phyloP scores from a whole-genome alignment of 768 basidiomycete species.

The Mycena amicta region DNA sequence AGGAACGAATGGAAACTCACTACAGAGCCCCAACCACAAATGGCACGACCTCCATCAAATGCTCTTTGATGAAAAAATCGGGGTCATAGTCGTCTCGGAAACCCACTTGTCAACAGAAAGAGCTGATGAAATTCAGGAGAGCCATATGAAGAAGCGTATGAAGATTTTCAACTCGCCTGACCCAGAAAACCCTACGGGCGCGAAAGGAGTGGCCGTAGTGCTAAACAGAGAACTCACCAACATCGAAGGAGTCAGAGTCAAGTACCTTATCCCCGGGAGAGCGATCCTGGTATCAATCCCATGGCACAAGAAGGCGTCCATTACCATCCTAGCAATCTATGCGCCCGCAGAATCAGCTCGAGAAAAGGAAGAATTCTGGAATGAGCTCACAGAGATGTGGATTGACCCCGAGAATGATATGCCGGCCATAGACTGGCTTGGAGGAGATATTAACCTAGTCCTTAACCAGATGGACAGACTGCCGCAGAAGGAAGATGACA shows the following conservation, averaged over 20 bases:
- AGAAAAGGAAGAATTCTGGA: constrained; percentile 19
- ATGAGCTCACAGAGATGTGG: neutral
- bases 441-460: constrained; percentile 13
- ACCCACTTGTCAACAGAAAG: neutral
- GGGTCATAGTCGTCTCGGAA: constrained; percentile 8
- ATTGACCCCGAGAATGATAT: neutral
- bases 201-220: constrained; percentile 3
- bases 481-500: constrained; percentile 3
- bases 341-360: constrained; percentile 15
- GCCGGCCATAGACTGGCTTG: constrained; percentile 3
- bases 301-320: constrained; percentile 3
- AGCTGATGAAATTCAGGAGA: neutral
- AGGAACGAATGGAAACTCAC: constrained; percentile 2
- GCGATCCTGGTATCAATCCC: constrained; percentile 13
- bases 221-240: constrained; percentile 1
- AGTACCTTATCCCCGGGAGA: constrained; percentile 11
- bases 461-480: constrained; percentile 9
- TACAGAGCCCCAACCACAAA: constrained; percentile 7
- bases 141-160: neutral
- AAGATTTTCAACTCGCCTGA: neutral
- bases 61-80: constrained; percentile 11
- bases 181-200: constrained; percentile 3
- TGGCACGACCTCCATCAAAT: constrained; percentile 19
- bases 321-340: constrained; percentile 20
- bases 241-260: neutral